phyloP scores from a whole-genome alignment of 1,284 basidiomycete species.

The Apiotrichum akiyoshidainum region DNA sequence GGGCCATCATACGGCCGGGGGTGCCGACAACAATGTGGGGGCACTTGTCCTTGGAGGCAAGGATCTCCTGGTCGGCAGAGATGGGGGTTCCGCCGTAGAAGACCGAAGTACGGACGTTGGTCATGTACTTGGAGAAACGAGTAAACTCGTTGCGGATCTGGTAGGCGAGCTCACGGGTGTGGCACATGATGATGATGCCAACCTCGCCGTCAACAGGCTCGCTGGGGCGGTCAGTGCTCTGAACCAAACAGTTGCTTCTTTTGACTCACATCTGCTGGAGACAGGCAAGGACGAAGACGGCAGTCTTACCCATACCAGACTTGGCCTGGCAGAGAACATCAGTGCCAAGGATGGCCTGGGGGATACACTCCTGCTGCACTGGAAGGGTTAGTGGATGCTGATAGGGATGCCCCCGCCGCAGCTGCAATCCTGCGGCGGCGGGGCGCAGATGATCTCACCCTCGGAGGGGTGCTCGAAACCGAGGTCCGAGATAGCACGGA shows the following conservation, averaged over 20 bases:
- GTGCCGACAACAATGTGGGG: conserved; percentile 99
- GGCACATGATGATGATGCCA: conserved; percentile 94
- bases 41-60: conserved; percentile 95
- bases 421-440: no score
- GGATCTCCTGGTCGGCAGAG: conserved; percentile 86
- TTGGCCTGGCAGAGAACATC: conserved; percentile 99
- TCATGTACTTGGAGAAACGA: conserved; percentile 99
- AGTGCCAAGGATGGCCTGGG: conserved; percentile 98
- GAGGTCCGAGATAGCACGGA: conserved; percentile 96
- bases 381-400: conserved; percentile 7
- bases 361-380: conserved; percentile 99
- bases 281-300: conserved; percentile 96
- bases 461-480: conserved; percentile 99
- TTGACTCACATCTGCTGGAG: conserved; percentile 76
- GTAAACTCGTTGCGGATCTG: conserved; percentile 99
- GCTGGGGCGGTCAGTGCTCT: conserved; percentile 22
- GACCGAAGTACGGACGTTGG: conserved; percentile 92
- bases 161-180: conserved; percentile 98
- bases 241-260: neutral
- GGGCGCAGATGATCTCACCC: conserved; percentile 59
- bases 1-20: conserved; percentile 89
- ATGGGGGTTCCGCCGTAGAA: conserved; percentile 98
- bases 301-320: conserved; percentile 99
- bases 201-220: conserved; percentile 98
- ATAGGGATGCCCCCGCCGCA: no score